Evolutionary conservation across 768 basidiomycete species (phyloP), one percentile per base, ranked within the genome.

Genomic region (Leccinum variicolor): DNA sequence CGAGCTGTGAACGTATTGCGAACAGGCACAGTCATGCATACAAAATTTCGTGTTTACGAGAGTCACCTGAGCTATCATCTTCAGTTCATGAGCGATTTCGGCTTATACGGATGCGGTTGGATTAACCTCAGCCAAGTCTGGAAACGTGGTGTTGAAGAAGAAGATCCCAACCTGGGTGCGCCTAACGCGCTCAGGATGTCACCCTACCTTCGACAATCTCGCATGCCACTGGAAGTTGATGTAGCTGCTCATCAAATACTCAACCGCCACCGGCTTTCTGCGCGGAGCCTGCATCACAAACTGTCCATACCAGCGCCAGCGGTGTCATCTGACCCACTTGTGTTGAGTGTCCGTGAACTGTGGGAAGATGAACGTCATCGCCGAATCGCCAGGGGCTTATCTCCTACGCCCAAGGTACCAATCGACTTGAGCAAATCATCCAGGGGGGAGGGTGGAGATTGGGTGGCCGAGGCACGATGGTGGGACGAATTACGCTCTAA

Each of bases 311-410:
- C 87, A 54, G 72, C 79, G 31, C 74, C 82, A 19, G 65, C 75
- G 43, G 63, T 80, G 15, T 69, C 84, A 54, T 61, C 79, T 11
- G 90, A 91, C 63, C 92, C 90, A 46, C 80, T 96, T 26, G 89
- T 99, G 6, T 77, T 86, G 43, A 87, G 92, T 65, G 90, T 98
- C 48, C 86, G 91, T 60, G 96, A 98, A 73, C 78, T 98, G 2
- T 99, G 96, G 96, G 92, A 95, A 52, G 94, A 98, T 65, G 96
- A 99, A 74, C 84, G 90, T n/a, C 78, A 79, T 11, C 83, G 94
- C 9, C 80, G 95, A 19, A 70, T 73, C 25, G 78, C 77, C 4
- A 81, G 79, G 33, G 93, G 93, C 1, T 77, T 94, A 33, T 67
- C 82, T 58, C 85, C 93, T 6, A 83, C 89, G 17, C 89, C 90